Percentiles rank a stretch among this genome's conserved stretches.
These are phyloP conservation scores for Rhizopogon vinicolor DNA, from an alignment of 768 basidiomycete genomes.

Conservation along the genomic window DNA sequence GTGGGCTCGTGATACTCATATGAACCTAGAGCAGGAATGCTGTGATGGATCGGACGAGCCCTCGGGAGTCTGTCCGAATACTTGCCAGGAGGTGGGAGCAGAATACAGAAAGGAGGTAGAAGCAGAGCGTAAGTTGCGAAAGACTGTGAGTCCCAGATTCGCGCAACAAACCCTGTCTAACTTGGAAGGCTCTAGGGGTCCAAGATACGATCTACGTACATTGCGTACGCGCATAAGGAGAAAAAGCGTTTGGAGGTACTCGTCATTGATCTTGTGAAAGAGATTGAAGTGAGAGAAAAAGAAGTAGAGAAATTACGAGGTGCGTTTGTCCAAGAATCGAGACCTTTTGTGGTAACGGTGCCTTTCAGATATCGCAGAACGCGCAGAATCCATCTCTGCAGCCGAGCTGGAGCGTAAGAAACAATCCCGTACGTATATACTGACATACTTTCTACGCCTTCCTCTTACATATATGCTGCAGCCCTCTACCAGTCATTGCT, in stretches of 20 bases:
- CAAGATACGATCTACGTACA: constrained; percentile 88
- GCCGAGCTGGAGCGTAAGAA: constrained; percentile 83
- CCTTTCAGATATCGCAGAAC: constrained; percentile 65
- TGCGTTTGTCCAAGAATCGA: constrained; percentile 20
- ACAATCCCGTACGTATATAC: constrained; percentile 63
- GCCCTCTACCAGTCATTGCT: constrained; percentile 77
- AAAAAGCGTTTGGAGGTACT: constrained; percentile 74
- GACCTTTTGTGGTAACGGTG: neutral
- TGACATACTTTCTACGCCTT: neutral
- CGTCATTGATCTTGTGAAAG: constrained; percentile 44
- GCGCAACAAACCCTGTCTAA: neutral
- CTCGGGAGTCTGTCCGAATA: constrained; percentile 72
- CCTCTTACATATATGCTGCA: constrained; percentile 25
- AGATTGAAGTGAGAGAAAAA: constrained; percentile 60
- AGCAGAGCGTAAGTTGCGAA: constrained; percentile 72
- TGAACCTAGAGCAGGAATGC: constrained; percentile 70
- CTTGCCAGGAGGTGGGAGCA: constrained; percentile 72
- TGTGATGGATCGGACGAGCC: constrained; percentile 96
- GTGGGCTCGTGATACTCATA: constrained; percentile 9
- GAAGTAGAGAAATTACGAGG: constrained; percentile 75
- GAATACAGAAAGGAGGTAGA: constrained; percentile 62
- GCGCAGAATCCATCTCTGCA: constrained; percentile 72
- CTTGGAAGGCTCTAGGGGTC: constrained; percentile 53
- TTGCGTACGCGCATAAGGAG: constrained; percentile 85
- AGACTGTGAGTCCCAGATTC: constrained; percentile 48